These are phyloP conservation scores for Dendrocalamus sinicus DNA, from an alignment of 176 grass and related monocot genomes.

Conservation along the genomic window DNA sequence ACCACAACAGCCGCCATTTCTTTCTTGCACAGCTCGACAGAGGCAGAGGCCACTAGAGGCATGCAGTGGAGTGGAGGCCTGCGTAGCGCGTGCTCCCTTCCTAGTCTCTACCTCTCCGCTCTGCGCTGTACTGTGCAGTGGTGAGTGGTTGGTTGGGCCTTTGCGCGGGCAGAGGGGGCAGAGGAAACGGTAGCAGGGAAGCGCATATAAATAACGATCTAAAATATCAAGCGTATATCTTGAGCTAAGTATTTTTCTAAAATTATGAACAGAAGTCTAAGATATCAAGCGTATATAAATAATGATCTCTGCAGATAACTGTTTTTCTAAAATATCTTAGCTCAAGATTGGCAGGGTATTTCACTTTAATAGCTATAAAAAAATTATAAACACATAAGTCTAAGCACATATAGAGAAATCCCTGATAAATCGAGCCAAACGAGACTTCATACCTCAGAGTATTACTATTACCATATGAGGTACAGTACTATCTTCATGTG, in stretches of 20 bases:
- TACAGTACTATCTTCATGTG: no score
- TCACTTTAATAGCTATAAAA: no score
- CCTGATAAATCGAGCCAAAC: no score
- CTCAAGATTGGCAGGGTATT: no score
- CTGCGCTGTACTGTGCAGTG: background rate
- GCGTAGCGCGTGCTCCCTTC: background rate
- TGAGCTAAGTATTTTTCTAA: no score
- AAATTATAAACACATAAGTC: no score
- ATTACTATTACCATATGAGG: no score
- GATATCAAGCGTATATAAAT: constrained; percentile 16
- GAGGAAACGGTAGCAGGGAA: constrained; percentile 27
- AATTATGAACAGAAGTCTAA: no score
- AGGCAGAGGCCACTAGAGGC: background rate
- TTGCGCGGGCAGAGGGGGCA: background rate
- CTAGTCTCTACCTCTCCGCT: background rate
- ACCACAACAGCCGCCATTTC: constrained; percentile 40
- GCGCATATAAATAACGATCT: constrained; percentile 12
- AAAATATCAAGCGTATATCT: constrained; percentile 11
- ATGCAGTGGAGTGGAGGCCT: background rate
- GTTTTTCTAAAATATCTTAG: no score
- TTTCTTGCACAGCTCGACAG: background rate
- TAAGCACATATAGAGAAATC: no score
- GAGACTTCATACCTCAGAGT: no score
- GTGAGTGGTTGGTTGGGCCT: constrained; percentile 14
- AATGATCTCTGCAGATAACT: no score